These are phyloP conservation scores for Sporisorium scitamineum DNA, from an alignment of 1,284 basidiomycete genomes.

Conservation along the genomic window DNA sequence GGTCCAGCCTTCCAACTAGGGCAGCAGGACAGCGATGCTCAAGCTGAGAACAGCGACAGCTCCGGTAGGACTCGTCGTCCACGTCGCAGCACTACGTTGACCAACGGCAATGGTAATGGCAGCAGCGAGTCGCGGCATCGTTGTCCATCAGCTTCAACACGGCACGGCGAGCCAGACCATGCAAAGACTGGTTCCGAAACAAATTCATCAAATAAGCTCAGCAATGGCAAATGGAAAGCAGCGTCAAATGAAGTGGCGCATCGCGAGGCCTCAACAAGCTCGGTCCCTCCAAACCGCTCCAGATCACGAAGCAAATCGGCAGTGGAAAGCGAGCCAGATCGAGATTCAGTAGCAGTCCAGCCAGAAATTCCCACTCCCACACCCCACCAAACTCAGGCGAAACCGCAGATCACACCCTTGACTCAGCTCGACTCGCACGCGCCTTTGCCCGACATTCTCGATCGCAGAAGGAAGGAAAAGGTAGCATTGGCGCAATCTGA, in stretches of 20 bases:
- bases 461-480: slow-evolving; percentile 32
- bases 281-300: slow-evolving; percentile 17
- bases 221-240: slow-evolving; percentile 12
- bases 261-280: slow-evolving; percentile 13
- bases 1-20: slow-evolving; percentile 59
- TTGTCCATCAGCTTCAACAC: slow-evolving; percentile 8
- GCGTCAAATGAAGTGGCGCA: slow-evolving; percentile 15
- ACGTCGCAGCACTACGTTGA: slow-evolving; percentile 28
- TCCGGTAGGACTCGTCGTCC: slow-evolving; percentile 25
- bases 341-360: background rate
- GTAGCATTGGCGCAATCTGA: slow-evolving; percentile 37
- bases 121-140: slow-evolving; percentile 14
- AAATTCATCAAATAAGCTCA: slow-evolving; percentile 3
- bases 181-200: background rate
- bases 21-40: slow-evolving; percentile 12
- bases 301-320: slow-evolving; percentile 40
- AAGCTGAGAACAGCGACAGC: slow-evolving; percentile 14
- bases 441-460: slow-evolving; percentile 35
- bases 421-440: slow-evolving; percentile 17
- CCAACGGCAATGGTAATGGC: slow-evolving; percentile 8
- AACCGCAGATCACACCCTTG: slow-evolving; percentile 36
- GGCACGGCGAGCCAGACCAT: slow-evolving; percentile 5
- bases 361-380: slow-evolving; percentile 1
- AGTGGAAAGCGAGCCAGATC: slow-evolving; percentile 16
- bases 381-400: slow-evolving; percentile 3